These are phyloP conservation scores for Boletus sp. DNA, from an alignment of 768 basidiomycete species.

Conservation along the genomic window DNA sequence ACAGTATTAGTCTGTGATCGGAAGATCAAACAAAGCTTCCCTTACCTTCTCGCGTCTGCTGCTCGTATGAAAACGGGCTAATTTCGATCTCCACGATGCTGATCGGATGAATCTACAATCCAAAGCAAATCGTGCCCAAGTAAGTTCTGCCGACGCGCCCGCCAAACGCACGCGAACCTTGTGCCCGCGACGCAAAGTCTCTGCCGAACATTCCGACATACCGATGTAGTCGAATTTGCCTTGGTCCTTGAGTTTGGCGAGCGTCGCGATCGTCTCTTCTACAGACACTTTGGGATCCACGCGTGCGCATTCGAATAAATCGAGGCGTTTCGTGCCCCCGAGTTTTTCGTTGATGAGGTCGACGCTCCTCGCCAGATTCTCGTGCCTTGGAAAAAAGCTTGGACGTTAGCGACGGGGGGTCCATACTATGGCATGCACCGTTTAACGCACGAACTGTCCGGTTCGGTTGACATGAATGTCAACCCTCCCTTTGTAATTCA, in stretches of 20 bases:
- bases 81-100: constrained; percentile 66
- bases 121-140: background rate
- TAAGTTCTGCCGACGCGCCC: no score
- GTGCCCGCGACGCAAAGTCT: constrained; percentile 43
- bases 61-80: constrained; percentile 57
- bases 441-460: constrained; percentile 24
- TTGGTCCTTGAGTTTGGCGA: constrained; percentile 36
- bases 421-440: constrained; percentile 21
- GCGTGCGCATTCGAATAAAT: constrained; percentile 56
- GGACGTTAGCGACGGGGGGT: background rate
- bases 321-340: constrained; percentile 52
- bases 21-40: background rate
- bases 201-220: constrained; percentile 48
- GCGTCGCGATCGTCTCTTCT: constrained; percentile 44
- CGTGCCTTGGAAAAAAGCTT: constrained; percentile 18
- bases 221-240: constrained; percentile 51
- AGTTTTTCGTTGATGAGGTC: constrained; percentile 42
- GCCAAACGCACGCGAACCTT: constrained; percentile 6
- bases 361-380: constrained; percentile 48
- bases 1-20: background rate
- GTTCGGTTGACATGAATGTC: background rate
- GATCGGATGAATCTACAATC: constrained; percentile 48
- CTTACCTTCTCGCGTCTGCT: constrained; percentile 43
- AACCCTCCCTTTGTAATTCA: background rate
- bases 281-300: constrained; percentile 42